Conservation (phyloP, 495 filamentous ascomycete species). For the Annulohypoxylon stygium region DNA sequence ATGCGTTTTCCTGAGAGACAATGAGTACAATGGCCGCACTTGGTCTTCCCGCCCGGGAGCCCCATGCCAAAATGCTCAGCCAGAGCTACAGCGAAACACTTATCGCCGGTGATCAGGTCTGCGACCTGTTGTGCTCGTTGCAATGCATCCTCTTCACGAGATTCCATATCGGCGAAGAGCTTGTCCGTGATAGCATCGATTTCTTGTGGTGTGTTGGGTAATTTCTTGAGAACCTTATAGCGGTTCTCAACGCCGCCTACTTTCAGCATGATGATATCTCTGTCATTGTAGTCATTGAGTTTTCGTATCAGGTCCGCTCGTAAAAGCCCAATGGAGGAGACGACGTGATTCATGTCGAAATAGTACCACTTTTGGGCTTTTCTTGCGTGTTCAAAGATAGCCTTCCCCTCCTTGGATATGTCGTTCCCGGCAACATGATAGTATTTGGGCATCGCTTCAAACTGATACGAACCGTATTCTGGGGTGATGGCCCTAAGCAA, state of each 20-base stretch:
- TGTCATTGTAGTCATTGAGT: constrained; percentile 63
- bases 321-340: constrained; percentile 27
- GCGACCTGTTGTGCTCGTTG: constrained; percentile 62
- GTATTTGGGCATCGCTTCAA: constrained; percentile 52
- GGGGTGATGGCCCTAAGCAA: constrained; percentile 68
- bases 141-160: constrained; percentile 63
- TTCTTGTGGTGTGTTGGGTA: constrained; percentile 57
- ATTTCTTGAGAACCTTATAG: constrained; percentile 60
- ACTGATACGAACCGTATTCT: constrained; percentile 67
- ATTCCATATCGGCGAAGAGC: constrained; percentile 63
- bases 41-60: constrained; percentile 52
- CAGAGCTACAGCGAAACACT: constrained; percentile 63
- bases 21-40: constrained; percentile 67
- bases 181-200: constrained; percentile 56
- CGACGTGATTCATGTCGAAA: constrained; percentile 61
- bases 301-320: constrained; percentile 63
- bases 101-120: constrained; percentile 60
- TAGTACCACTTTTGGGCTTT: constrained; percentile 51
- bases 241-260: constrained; percentile 62
- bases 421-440: constrained; percentile 40
- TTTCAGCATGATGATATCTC: constrained; percentile 60
- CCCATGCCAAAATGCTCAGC: constrained; percentile 69
- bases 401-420: constrained; percentile 49
- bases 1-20: constrained; percentile 61
- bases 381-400: constrained; percentile 52